Evolutionary conservation across 1,284 basidiomycete genomes (phyloP).

Genomic region (Vanrija sp.): DNA sequence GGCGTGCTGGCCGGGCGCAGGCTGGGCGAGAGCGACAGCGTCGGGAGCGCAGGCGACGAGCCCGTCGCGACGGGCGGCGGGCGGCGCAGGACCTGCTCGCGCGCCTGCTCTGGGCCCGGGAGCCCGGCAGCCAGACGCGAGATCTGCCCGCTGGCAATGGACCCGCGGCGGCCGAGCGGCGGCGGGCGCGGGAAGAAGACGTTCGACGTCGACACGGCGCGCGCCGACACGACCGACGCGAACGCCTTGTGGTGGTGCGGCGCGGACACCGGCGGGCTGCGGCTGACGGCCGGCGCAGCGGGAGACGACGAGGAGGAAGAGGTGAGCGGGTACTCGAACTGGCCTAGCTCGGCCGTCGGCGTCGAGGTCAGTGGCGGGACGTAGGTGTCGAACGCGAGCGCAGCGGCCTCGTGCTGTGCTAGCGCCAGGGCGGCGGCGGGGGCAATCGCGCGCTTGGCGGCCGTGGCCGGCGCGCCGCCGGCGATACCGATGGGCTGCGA

Average conservation of each 20-base stretch:
- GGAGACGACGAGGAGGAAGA: neutral
- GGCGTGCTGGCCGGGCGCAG: neutral
- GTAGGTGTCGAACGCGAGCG: neutral
- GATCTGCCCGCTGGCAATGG: constrained; percentile 15
- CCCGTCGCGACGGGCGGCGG: neutral
- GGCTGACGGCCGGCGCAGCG: neutral
- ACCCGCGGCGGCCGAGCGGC: constrained; percentile 7
- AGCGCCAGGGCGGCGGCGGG: neutral
- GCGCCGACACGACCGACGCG: neutral
- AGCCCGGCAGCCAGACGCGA: constrained; percentile 6
- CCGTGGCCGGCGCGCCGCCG: neutral
- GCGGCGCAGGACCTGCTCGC: neutral
- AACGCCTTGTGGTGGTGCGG: constrained; percentile 1
- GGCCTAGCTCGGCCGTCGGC: constrained; percentile 31
- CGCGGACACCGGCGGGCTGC: neutral
- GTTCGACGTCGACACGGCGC: neutral
- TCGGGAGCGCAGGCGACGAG: no score
- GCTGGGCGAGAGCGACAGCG: neutral
- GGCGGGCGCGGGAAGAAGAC: neutral
- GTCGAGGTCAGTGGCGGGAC: constrained; percentile 15
- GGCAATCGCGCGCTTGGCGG: neutral
- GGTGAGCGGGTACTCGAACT: constrained; percentile 32
- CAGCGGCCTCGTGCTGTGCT: neutral
- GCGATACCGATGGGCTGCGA: neutral
- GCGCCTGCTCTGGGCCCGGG: neutral